These are phyloP conservation scores for Oryza glaberrima DNA, from an alignment of 176 grass and related monocot genomes.

Conservation along the genomic window DNA sequence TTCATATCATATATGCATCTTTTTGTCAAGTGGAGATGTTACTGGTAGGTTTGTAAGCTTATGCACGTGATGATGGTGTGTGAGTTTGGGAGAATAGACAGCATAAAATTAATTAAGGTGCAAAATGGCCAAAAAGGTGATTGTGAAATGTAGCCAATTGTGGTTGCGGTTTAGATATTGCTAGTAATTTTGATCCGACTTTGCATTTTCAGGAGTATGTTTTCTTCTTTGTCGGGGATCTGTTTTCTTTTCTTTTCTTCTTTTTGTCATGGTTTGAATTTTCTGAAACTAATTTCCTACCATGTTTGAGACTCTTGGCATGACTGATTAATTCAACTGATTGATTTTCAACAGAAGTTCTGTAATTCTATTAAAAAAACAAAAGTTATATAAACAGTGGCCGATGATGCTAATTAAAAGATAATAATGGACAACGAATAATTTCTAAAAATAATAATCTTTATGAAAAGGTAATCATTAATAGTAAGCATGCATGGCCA, in stretches of 20 bases:
- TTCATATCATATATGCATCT: background rate
- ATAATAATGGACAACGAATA: background rate
- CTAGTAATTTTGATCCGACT: background rate
- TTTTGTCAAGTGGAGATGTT: conserved; percentile 35
- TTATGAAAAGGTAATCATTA: background rate
- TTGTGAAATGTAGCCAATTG: conserved; percentile 39
- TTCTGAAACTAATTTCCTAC: background rate
- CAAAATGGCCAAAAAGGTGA: conserved; percentile 31
- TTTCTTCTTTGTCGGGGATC: too few relatives aligned
- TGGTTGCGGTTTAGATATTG: background rate
- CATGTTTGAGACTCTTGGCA: too few relatives aligned
- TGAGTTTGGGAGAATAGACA: background rate
- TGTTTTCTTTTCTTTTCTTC: too few relatives aligned
- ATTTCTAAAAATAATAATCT: background rate
- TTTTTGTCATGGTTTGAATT: too few relatives aligned
- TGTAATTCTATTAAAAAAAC: too few relatives aligned
- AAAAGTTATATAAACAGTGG: too few relatives aligned
- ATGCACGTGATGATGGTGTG: conserved; percentile 50
- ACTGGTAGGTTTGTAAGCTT: conserved; percentile 19
- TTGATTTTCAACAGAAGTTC: too few relatives aligned
- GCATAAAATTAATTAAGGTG: conserved; percentile 7
- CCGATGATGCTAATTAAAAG: too few relatives aligned
- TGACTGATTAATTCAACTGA: too few relatives aligned
- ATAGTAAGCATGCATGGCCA: background rate
- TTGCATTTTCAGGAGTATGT: background rate